phyloP scores from a whole-genome alignment of 164 flowering plant genomes.

The Vitis cinerea region DNA sequence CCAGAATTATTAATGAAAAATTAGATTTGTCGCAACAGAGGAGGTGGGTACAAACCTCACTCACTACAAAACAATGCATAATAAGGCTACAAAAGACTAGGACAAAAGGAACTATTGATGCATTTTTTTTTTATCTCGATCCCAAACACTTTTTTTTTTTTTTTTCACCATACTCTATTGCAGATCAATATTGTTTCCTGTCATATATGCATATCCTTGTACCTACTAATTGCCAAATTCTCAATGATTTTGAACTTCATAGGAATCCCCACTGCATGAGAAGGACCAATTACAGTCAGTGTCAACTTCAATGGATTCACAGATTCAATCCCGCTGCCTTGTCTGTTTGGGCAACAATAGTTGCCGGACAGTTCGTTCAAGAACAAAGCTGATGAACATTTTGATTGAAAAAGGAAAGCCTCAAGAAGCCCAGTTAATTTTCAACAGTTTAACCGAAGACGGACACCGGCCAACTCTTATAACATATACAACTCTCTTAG shows the following conservation, averaged over 20 bases:
- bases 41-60: no score
- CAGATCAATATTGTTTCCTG: background rate
- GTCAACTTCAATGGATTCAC: conserved; percentile 26
- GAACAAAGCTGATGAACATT: conserved; percentile 78
- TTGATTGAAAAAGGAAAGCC: conserved; percentile 63
- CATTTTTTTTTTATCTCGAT: no score
- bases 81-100: no score
- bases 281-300: conserved; percentile 20
- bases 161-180: background rate
- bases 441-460: conserved; percentile 57
- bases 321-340: conserved; percentile 40
- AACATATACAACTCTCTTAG: conserved; percentile 79
- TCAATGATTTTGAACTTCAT: conserved; percentile 10
- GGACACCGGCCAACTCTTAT: conserved; percentile 87
- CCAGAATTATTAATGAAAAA: no score
- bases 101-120: no score
- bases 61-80: no score
- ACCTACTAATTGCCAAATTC: background rate
- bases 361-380: conserved; percentile 73
- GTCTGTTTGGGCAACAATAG: conserved; percentile 48
- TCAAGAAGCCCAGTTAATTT: conserved; percentile 67
- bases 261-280: conserved; percentile 37
- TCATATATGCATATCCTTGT: background rate
- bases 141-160: background rate
- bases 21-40: no score